These are phyloP conservation scores for Escallonia rubra DNA, from an alignment of 129 eudicot genomes.

Conservation along the genomic window DNA sequence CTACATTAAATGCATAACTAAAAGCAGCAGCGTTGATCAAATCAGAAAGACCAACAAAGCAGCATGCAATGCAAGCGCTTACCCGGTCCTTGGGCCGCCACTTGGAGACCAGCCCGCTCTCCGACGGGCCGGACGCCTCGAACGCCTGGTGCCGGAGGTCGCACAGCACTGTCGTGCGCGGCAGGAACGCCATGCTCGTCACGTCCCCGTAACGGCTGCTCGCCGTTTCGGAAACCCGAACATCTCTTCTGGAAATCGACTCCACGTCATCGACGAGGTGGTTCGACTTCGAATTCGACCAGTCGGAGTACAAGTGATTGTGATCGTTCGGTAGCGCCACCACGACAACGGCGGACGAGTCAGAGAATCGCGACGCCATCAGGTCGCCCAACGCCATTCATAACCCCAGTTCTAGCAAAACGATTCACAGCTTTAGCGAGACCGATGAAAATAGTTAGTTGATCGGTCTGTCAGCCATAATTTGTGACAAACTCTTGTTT, in stretches of 20 bases:
- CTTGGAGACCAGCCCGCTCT: constrained; percentile 78
- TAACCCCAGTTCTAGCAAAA: neutral
- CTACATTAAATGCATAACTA: too few species aligned
- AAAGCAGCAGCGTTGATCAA: too few species aligned
- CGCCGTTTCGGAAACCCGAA: constrained; percentile 47
- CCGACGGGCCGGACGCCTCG: constrained; percentile 80
- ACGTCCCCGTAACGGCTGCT: constrained; percentile 36
- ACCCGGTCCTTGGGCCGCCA: constrained; percentile 95
- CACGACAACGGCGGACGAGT: constrained; percentile 39
- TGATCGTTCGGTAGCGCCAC: too few species aligned
- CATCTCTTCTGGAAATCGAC: constrained; percentile 4
- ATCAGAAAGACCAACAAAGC: too few species aligned
- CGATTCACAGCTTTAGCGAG: too few species aligned
- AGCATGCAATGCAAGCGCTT: constrained; percentile 1
- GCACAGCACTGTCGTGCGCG: constrained; percentile 70
- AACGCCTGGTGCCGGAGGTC: constrained; percentile 87
- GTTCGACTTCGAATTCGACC: constrained; percentile 39
- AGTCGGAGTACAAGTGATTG: constrained; percentile 19
- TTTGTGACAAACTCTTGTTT: too few species aligned
- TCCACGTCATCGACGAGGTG: constrained; percentile 23
- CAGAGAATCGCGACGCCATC: constrained; percentile 84
- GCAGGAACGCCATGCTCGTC: constrained; percentile 83
- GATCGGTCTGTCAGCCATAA: too few species aligned
- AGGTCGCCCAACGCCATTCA: constrained; percentile 98
- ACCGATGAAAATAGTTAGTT: too few species aligned